phyloP scores from a whole-genome alignment of 1,284 basidiomycete genomes.

The Cerrena zonata region DNA sequence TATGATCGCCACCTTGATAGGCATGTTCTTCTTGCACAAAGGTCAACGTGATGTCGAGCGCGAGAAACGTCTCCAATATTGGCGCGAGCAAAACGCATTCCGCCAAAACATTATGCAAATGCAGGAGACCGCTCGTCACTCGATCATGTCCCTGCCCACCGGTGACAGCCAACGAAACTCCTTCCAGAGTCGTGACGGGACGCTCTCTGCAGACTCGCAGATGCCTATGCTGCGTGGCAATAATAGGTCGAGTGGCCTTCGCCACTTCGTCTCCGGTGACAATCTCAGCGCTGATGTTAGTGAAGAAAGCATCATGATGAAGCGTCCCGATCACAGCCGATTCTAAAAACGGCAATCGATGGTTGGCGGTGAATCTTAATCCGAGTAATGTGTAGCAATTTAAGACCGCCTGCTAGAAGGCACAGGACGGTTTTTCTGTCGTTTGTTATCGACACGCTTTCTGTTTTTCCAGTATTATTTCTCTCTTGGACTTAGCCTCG shows the following conservation, averaged over 20 bases:
- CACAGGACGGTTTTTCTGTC: too few species aligned
- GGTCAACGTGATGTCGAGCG: constrained; percentile 69
- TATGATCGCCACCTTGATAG: constrained; percentile 63
- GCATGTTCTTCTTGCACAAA: constrained; percentile 66
- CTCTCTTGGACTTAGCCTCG: too few species aligned
- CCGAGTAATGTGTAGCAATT: too few species aligned
- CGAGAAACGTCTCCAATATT: constrained; percentile 78
- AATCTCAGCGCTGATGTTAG: constrained; percentile 27
- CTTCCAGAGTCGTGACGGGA: constrained; percentile 40
- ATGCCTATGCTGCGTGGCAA: constrained; percentile 45
- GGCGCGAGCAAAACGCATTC: constrained; percentile 80
- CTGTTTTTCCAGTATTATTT: too few species aligned
- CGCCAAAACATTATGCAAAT: constrained; percentile 73
- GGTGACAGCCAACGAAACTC: constrained; percentile 41
- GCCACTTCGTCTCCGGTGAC: constrained; percentile 51
- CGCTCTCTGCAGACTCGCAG: constrained; percentile 48
- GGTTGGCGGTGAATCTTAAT: too few species aligned
- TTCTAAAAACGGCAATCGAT: too few species aligned
- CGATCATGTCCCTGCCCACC: constrained; percentile 48
- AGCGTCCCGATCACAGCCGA: constrained; percentile 12
- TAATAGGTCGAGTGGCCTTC: constrained; percentile 49
- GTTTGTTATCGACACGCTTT: too few species aligned
- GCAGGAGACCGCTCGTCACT: constrained; percentile 64
- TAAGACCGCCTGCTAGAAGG: too few species aligned
- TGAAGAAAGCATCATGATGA: constrained; percentile 23